These are phyloP conservation scores for Taiwanofungus camphoratus DNA, from an alignment of 1,284 basidiomycete genomes.

Conservation along the genomic window DNA sequence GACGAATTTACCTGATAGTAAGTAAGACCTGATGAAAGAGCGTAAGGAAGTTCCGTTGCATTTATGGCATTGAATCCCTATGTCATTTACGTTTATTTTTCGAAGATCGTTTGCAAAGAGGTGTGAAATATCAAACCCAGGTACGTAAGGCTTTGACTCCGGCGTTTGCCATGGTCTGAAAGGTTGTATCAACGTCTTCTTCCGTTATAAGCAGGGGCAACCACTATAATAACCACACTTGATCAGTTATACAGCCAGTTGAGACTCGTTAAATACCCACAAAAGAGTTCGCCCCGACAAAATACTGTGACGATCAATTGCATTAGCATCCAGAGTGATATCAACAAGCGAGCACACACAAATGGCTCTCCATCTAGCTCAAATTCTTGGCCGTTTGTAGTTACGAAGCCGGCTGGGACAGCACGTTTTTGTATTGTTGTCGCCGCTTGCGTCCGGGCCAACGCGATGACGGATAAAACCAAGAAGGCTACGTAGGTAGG, in stretches of 20 bases:
- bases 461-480: conserved; percentile 6
- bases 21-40: conserved; percentile 39
- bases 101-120: too few species aligned
- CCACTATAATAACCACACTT: conserved; percentile 36
- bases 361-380: conserved; percentile 43
- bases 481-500: conserved; percentile 2
- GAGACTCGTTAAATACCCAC: conserved; percentile 16
- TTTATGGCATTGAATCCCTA: conserved; percentile 48
- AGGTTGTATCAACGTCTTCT: conserved; percentile 51
- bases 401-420: conserved; percentile 35
- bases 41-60: conserved; percentile 52
- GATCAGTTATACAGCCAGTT: not conserved
- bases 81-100: too few species aligned
- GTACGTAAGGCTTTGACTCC: conserved; percentile 60
- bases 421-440: conserved; percentile 4
- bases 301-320: conserved; percentile 21
- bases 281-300: conserved; percentile 37
- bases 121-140: conserved; percentile 46
- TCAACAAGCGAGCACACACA: conserved; percentile 24
- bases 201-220: conserved; percentile 48
- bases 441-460: not conserved
- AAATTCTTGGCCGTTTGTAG: conserved; percentile 37
- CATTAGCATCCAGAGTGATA: not conserved
- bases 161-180: conserved; percentile 48
- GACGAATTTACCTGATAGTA: conserved; percentile 38